These are phyloP conservation scores for Fusarium xylarioides DNA, from an alignment of 2,329 filamentous ascomycete genomes.

Conservation along the genomic window DNA sequence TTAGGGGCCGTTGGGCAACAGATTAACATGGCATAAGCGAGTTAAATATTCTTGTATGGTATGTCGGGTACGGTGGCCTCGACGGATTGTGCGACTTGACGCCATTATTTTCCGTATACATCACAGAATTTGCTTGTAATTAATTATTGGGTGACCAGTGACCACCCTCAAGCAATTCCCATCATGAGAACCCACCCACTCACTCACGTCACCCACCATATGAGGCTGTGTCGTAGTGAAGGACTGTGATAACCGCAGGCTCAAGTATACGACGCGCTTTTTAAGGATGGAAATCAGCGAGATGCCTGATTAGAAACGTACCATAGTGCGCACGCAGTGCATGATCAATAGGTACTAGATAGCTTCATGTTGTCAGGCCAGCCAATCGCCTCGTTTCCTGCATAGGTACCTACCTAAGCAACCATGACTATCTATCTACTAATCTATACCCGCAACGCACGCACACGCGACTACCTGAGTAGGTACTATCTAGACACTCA, in stretches of 20 bases:
- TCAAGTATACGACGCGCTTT: neutral
- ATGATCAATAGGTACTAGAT: neutral
- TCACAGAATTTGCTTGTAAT: neutral
- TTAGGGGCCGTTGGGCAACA: neutral
- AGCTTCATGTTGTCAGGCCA: neutral
- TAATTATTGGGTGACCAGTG: neutral
- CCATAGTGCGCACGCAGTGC: neutral
- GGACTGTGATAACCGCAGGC: neutral
- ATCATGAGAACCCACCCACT: neutral
- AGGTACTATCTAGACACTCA: neutral
- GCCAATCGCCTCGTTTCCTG: neutral
- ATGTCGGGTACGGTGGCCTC: neutral
- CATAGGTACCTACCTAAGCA: too few species aligned
- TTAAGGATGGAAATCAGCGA: neutral
- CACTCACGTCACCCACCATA: neutral
- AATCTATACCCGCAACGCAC: neutral
- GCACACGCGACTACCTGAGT: neutral
- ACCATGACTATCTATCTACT: neutral
- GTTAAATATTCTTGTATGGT: neutral
- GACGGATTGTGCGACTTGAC: neutral
- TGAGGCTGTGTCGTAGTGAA: neutral
- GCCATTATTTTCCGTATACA: neutral
- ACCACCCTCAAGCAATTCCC: neutral
- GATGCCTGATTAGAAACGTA: too few species aligned
- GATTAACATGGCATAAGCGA: neutral